Conservation (phyloP, 179 eudicot genomes). For the Sideroxylon spinosum region DNA sequence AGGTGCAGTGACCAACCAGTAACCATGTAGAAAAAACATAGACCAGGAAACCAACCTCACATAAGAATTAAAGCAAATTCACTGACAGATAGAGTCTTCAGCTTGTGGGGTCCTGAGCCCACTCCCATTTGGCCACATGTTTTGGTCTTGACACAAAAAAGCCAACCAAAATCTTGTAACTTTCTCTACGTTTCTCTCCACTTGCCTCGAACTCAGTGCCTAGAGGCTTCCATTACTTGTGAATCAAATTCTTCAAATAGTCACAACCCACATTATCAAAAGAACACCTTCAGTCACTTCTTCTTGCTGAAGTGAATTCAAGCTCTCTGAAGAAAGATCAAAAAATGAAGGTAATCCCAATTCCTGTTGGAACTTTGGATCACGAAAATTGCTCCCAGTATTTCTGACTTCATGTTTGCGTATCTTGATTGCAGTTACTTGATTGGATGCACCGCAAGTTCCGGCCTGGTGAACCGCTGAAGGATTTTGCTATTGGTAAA, state of each 20-base stretch:
- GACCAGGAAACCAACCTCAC: background rate
- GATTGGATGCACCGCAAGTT: constrained; percentile 98
- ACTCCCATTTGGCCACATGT: constrained; percentile 24
- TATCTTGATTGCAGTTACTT: constrained; percentile 55
- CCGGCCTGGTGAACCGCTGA: constrained; percentile 51
- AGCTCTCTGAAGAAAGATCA: background rate
- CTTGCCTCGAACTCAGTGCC: constrained; percentile 22
- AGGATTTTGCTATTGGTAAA: constrained; percentile 61
- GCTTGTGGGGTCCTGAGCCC: constrained; percentile 30
- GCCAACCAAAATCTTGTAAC: constrained; percentile 35
- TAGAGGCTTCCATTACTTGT: background rate
- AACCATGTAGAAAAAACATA: background rate
- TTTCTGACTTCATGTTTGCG: constrained; percentile 7
- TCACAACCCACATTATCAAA: background rate
- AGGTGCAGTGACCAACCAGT: background rate
- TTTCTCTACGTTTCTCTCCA: constrained; percentile 37
- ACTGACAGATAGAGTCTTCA: constrained; percentile 13
- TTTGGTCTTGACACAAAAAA: constrained; percentile 18
- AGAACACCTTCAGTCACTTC: no score
- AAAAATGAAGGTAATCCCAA: background rate
- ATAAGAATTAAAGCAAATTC: background rate
- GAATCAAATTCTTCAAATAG: background rate
- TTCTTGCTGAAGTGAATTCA: no score
- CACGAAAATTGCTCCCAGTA: no score
- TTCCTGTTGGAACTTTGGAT: no score